Evolutionary conservation across 148 eudicot genomes (phyloP), one percentile per base, ranked within the genome.

Genomic region (Amaranthus hypochondriacus): DNA sequence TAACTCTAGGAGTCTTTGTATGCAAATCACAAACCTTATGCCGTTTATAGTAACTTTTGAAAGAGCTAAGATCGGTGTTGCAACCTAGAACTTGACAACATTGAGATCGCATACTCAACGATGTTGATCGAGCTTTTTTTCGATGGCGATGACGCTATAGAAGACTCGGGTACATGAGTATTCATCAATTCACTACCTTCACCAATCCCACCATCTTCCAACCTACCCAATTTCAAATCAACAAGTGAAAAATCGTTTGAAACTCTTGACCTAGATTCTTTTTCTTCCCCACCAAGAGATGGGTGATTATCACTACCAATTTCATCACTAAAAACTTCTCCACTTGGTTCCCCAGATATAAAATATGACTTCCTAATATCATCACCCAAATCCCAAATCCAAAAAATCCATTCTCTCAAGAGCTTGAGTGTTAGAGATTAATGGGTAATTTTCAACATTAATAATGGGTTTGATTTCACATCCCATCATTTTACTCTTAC

Each of bases 21-120:
- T 84, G 87, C 66, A 60, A 77, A 62, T 84, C 84, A 71, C 87
- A 84, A 12, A 84, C 86, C 80, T 75, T 84, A 71, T 84, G 87
- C 86, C 84, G 67, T 72, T 73, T 82, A 70, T 84, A 76, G 43
- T 84, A 86, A 14, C 84, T 85, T 28, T 86, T 86, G 9, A 48
- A 78, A 47, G 83, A 76, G 63, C 79, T 73, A 42, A 84, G 84
- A 72, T 86, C 87, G 69, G 78, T 82, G 66, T 74, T 82, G 62
- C 87, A 84, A 49, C 89, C 86, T 14, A 80, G 70, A 62, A 84
- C 87, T 72, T 80, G 85, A 72, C 89, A 86, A 66, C 66, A 47
- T 3, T 78, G 70, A 79, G 62, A 62, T 69, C 65, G 75, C 5
- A 79, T 39, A 69, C 14, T 62, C 54, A 58, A 55, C 49, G 66